Conservation (phyloP, 768 basidiomycete species). For the Grammothele lineata region DNA sequence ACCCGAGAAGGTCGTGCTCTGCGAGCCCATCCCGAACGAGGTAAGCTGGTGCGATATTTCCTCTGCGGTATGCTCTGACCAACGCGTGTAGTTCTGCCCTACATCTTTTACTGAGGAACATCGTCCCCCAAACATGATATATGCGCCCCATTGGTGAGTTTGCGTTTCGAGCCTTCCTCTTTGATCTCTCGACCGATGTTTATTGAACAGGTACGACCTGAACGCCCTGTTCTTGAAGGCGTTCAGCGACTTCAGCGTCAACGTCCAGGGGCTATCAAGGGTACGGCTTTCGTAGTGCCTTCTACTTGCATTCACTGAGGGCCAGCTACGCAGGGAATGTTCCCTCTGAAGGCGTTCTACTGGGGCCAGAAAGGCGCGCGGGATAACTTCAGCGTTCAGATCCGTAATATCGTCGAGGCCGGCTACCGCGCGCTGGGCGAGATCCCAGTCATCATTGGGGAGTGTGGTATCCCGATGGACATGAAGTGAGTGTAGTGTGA, state of each 20-base stretch:
- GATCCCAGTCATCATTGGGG: slow-evolving; percentile 82
- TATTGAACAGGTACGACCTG: slow-evolving; percentile 78
- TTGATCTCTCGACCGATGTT: slow-evolving; percentile 25
- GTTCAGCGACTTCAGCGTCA: slow-evolving; percentile 82
- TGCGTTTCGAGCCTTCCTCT: neutral
- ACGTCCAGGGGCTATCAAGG: slow-evolving; percentile 88
- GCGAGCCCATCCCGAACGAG: slow-evolving; percentile 93
- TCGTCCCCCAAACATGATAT: slow-evolving; percentile 60
- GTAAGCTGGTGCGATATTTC: slow-evolving; percentile 33
- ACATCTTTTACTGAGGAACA: slow-evolving; percentile 66
- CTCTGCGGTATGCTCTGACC: neutral
- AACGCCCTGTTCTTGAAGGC: slow-evolving; percentile 82
- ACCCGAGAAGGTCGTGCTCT: slow-evolving; percentile 60
- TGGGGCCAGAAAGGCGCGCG: slow-evolving; percentile 83
- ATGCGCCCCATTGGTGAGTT: slow-evolving; percentile 68
- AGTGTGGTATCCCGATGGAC: slow-evolving; percentile 96
- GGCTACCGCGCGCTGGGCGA: slow-evolving; percentile 73
- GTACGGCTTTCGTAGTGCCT: slow-evolving; percentile 41
- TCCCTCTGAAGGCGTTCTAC: slow-evolving; percentile 73
- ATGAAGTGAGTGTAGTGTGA: slow-evolving; percentile 68
- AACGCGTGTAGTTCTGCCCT: slow-evolving; percentile 65
- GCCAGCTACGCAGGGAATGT: slow-evolving; percentile 64
- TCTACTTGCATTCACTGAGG: slow-evolving; percentile 12
- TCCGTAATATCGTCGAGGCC: slow-evolving; percentile 70
- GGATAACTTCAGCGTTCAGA: slow-evolving; percentile 80